These are phyloP conservation scores for Stipa capillata DNA, from an alignment of 176 grass and related monocot genomes.

Conservation along the genomic window DNA sequence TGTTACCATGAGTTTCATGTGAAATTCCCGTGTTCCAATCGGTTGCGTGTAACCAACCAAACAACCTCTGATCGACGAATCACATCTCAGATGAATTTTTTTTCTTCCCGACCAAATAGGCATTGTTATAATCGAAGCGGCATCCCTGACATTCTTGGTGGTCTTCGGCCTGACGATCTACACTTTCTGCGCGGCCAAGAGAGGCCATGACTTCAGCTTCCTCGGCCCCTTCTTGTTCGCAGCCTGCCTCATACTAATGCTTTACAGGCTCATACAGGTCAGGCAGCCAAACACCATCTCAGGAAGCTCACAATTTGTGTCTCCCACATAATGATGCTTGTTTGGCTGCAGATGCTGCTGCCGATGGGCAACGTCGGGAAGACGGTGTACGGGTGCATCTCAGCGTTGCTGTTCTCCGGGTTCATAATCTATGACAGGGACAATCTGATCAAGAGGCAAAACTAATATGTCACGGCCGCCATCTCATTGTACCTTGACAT, in stretches of 20 bases:
- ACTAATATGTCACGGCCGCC: slow-evolving; percentile 44
- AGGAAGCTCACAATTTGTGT: no score
- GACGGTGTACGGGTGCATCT: slow-evolving; percentile 36
- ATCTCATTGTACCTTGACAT: slow-evolving; percentile 50
- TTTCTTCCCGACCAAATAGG: slow-evolving; percentile 18
- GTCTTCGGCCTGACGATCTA: slow-evolving; percentile 44
- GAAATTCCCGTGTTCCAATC: no score
- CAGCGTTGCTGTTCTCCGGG: slow-evolving; percentile 50
- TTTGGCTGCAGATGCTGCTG: slow-evolving; percentile 35
- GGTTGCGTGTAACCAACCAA: no score
- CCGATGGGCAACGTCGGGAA: slow-evolving; percentile 40
- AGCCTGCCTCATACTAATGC: slow-evolving; percentile 22
- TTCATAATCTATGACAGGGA: slow-evolving; percentile 64
- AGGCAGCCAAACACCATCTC: not conserved
- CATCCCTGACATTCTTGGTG: slow-evolving; percentile 24
- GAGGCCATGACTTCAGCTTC: slow-evolving; percentile 62
- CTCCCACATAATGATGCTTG: no score
- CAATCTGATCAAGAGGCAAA: slow-evolving; percentile 54
- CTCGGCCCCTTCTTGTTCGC: slow-evolving; percentile 54
- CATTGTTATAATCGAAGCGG: slow-evolving; percentile 42
- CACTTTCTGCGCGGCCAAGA: slow-evolving; percentile 79
- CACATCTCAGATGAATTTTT: no score
- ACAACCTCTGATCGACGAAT: not conserved
- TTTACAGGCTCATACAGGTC: slow-evolving; percentile 59
- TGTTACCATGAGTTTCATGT: no score